Base-by-base conservation (phyloP, 768 basidiomycete genomes). In the Dacryopinax primogenitus region DNA sequence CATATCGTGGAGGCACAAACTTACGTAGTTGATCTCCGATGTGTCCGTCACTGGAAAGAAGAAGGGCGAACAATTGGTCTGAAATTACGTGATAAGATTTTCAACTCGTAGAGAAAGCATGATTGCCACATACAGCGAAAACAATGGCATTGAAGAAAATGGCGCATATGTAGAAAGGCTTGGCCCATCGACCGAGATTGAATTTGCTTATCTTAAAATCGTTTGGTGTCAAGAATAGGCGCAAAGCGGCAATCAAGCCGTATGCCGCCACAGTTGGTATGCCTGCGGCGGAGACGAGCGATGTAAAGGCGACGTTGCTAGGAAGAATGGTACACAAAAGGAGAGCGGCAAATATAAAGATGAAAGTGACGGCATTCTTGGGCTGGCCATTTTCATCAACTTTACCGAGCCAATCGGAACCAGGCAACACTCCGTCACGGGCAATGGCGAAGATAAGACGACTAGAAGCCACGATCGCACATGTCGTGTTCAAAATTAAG, bases 391-490 rank as follows among this genome's bases (percentile, higher is more conserved):
- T 74, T 0, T 74, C 68, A 62, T 88, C 85, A 41, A 94, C 88
- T 66, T 79, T 76, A 45, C 88, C 85, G 63, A 96, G 87, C 92
- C 92, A 95, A 13, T 76, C 66, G 0, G 89, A 92, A 58, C 89
- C 73, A 0, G 93, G 92, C 12, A 96, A 78, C 0, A 94, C 90
- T 32, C 92, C 92, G 70, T 96, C 93, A 63, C 93, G 86, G n/a
- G 92, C 92, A 47, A 96, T 88, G 9, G 92, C 93, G 71, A 89
- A 96, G 39, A 96, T 81, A 30, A 96, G 81, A 2, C 92, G 84
- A 13, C 91, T 93, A 13, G 91, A 84, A 1, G 93, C 92, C 21
- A 94, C 90, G 65, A 95, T 85, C 18, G 89, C 84, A 45, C 94
- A 82, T 68, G 86, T 90, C 0, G 92, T 92, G 73, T 89, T 93